Conservation (phyloP, 805 yeast genomes). For the Grigorovia jiainica region DNA sequence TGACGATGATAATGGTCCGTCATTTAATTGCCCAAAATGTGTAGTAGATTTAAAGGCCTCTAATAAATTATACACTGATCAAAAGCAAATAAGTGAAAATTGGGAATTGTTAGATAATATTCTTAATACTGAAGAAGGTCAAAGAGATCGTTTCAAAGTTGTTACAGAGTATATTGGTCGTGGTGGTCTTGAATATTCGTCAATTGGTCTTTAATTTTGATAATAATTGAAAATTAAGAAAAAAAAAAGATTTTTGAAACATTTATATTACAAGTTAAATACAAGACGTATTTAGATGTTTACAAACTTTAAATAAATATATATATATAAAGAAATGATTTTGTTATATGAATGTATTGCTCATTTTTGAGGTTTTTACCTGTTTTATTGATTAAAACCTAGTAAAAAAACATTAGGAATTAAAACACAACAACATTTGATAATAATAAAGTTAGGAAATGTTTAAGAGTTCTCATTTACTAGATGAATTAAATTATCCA, state of each 20-base stretch:
- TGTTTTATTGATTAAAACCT: neutral
- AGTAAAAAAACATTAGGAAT: neutral
- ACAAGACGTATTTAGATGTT: no score
- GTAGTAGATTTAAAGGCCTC: constrained; percentile 61
- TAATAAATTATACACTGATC: constrained; percentile 46
- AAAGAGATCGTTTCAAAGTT: constrained; percentile 58
- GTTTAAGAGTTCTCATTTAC: constrained; percentile 22
- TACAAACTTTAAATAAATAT: no score
- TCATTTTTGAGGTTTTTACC: neutral
- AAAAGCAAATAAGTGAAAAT: constrained; percentile 52
- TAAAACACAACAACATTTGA: neutral
- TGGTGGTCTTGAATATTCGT: constrained; percentile 61
- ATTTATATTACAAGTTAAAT: constrained; percentile 8
- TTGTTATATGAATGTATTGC: neutral
- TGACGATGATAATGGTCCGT: constrained; percentile 7
- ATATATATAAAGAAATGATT: neutral
- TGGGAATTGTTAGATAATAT: constrained; percentile 53
- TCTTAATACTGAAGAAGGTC: constrained; percentile 37
- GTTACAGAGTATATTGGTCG: constrained; percentile 78
- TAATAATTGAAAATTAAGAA: no score
- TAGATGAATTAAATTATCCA: constrained; percentile 17
- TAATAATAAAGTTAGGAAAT: no score
- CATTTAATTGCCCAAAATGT: constrained; percentile 64
- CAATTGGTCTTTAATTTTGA: constrained; percentile 3
- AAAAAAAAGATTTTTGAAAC: constrained; percentile 6